Conservation (phyloP, 1,139 yeast genomes). For the Sugiyamaella pinicola region DNA sequence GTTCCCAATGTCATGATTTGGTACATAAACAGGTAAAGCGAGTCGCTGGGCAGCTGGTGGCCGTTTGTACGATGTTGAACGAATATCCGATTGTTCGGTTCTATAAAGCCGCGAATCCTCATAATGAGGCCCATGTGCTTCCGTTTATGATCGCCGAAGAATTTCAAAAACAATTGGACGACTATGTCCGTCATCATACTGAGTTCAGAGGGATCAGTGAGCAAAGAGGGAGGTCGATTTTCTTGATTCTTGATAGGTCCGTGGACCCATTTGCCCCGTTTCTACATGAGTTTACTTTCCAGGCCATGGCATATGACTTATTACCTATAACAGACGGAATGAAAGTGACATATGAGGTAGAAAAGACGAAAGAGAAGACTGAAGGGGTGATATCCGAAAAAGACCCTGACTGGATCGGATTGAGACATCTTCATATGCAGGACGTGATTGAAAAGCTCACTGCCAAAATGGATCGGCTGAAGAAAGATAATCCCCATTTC, state of each 20-base stretch:
- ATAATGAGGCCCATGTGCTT: conserved; percentile 54
- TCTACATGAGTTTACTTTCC: conserved; percentile 89
- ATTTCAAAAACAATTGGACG: conserved; percentile 71
- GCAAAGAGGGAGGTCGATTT: conserved; percentile 66
- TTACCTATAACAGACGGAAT: conserved; percentile 50
- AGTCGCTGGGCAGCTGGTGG: conserved; percentile 66
- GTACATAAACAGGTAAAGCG: conserved; percentile 59
- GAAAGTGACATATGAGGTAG: conserved; percentile 60
- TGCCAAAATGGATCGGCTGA: conserved; percentile 64
- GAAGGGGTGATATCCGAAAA: conserved; percentile 58
- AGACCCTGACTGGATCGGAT: conserved; percentile 73
- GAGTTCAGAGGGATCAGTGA: conserved; percentile 52
- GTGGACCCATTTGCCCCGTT: conserved; percentile 83
- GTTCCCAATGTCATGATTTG: conserved; percentile 62
- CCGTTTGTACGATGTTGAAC: conserved; percentile 74
- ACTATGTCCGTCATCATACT: conserved; percentile 67
- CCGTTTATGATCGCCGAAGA: conserved; percentile 74
- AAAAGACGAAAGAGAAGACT: conserved; percentile 55
- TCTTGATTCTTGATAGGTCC: conserved; percentile 79
- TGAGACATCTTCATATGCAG: conserved; percentile 76
- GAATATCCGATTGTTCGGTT: conserved; percentile 87
- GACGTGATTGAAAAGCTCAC: conserved; percentile 70
- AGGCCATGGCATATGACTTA: conserved; percentile 87
- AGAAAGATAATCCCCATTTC: conserved; percentile 65
- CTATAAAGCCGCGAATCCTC: conserved; percentile 41